phyloP scores from a whole-genome alignment of 495 filamentous ascomycete genomes.

The Penicillium lagena region DNA sequence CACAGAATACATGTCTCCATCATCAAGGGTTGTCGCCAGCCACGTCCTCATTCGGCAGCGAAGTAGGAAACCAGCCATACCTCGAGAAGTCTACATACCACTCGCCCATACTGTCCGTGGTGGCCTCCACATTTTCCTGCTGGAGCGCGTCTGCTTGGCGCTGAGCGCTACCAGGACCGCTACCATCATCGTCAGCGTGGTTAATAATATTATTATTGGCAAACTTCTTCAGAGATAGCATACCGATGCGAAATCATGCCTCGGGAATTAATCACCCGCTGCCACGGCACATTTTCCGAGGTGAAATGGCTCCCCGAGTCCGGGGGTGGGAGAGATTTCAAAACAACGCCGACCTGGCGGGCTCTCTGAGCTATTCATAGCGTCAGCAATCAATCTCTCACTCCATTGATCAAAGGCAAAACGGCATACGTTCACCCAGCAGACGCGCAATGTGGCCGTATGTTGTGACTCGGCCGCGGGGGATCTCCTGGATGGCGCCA shows the following conservation, averaged over 20 bases:
- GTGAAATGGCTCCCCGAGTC: constrained; percentile 49
- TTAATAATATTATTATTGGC: too few species aligned
- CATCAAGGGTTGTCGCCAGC: constrained; percentile 3
- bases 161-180: constrained; percentile 59
- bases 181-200: constrained; percentile 20
- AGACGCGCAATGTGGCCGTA: constrained; percentile 85
- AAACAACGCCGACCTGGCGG: constrained; percentile 79
- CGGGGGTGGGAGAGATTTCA: constrained; percentile 70
- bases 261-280: constrained; percentile 82
- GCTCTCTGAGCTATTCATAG: constrained; percentile 52
- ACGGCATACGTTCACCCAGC: constrained; percentile 61
- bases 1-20: not conserved
- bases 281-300: constrained; percentile 81
- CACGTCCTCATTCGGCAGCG: constrained; percentile 30
- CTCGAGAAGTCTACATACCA: constrained; percentile 57
- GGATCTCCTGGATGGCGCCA: constrained; percentile 75
- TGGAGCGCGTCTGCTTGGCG: constrained; percentile 63
- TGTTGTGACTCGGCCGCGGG: constrained; percentile 72
- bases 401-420: not conserved
- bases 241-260: constrained; percentile 81
- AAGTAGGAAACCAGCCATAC: constrained; percentile 72
- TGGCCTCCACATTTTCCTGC: constrained; percentile 64
- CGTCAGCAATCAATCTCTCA: not conserved
- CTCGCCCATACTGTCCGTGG: constrained; percentile 58
- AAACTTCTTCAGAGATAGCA: constrained; percentile 11